Conservation (phyloP, 257 asterid species). For the Ophiorrhiza pumila region DNA sequence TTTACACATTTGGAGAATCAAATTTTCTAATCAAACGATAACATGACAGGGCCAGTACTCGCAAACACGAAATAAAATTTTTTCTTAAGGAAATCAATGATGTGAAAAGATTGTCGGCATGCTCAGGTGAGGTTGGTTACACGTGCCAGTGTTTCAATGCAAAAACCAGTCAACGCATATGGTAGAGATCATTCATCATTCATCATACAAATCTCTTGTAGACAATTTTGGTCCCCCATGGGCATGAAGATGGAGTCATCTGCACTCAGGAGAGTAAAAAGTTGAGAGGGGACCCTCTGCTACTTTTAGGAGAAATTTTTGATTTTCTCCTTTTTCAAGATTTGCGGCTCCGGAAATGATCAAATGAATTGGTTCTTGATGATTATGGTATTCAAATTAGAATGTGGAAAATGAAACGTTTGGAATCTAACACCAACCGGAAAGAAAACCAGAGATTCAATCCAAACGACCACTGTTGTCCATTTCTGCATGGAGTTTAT, state of each 20-base stretch:
- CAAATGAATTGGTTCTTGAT: neutral
- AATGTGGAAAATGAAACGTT: neutral
- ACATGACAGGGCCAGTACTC: too few species aligned
- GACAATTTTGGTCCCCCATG: neutral
- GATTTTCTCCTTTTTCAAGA: conserved; percentile 19
- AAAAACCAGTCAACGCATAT: conserved; percentile 8
- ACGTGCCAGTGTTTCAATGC: conserved; percentile 12
- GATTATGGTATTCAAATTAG: neutral
- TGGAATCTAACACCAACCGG: neutral
- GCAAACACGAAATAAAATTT: neutral
- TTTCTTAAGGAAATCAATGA: neutral
- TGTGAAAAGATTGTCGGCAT: conserved; percentile 20
- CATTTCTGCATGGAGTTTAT: neutral
- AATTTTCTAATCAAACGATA: too few species aligned
- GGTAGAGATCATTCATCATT: neutral
- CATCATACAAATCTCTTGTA: neutral
- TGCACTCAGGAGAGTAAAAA: neutral
- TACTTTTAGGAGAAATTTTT: neutral
- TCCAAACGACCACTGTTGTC: neutral
- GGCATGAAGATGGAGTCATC: neutral
- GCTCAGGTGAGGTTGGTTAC: conserved; percentile 11
- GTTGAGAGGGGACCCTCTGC: neutral
- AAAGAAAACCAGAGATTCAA: neutral
- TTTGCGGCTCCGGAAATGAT: conserved; percentile 25
- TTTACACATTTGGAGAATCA: too few species aligned